Conservation (phyloP, 768 basidiomycete species). For the Boletus tylopilopsis region DNA sequence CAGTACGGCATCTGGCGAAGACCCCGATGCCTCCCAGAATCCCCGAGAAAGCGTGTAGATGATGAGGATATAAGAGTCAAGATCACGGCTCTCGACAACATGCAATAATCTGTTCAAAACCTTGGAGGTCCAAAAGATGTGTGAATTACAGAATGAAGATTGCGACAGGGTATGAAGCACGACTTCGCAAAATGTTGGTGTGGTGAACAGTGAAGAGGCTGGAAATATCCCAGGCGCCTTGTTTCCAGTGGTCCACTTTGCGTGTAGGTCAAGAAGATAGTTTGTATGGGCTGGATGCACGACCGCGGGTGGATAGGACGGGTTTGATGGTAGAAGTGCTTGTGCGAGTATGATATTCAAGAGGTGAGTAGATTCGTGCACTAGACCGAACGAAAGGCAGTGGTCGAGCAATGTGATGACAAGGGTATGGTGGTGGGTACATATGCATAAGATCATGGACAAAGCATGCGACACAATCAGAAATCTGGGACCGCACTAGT, state of each 20-base stretch:
- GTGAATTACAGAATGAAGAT: conserved; percentile 31
- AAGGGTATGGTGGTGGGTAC: conserved; percentile 47
- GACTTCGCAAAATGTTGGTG: conserved; percentile 25
- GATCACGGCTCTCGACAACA: conserved; percentile 29
- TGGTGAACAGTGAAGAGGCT: conserved; percentile 19
- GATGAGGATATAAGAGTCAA: conserved; percentile 32
- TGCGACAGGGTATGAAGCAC: conserved; percentile 13
- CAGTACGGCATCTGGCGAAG: background rate
- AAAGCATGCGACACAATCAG: conserved; percentile 52
- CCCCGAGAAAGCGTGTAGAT: conserved; percentile 26
- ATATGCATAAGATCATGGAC: conserved; percentile 42
- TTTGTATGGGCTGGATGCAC: conserved; percentile 43
- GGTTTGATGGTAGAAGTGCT: conserved; percentile 31
- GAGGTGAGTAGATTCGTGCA: conserved; percentile 40
- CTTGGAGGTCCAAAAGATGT: conserved; percentile 41
- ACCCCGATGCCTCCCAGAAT: conserved; percentile 7
- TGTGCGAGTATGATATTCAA: conserved; percentile 40
- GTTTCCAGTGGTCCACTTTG: conserved; percentile 34
- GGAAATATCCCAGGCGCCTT: background rate
- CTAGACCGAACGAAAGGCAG: conserved; percentile 41
- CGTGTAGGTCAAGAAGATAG: conserved; percentile 44
- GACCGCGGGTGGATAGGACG: conserved; percentile 28
- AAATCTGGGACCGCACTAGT: conserved; percentile 32
- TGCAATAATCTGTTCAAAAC: conserved; percentile 36
- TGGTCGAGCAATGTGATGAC: conserved; percentile 48